Evolutionary conservation across 306 rosid genomes (phyloP).

Genomic region (Quercus dentata): DNA sequence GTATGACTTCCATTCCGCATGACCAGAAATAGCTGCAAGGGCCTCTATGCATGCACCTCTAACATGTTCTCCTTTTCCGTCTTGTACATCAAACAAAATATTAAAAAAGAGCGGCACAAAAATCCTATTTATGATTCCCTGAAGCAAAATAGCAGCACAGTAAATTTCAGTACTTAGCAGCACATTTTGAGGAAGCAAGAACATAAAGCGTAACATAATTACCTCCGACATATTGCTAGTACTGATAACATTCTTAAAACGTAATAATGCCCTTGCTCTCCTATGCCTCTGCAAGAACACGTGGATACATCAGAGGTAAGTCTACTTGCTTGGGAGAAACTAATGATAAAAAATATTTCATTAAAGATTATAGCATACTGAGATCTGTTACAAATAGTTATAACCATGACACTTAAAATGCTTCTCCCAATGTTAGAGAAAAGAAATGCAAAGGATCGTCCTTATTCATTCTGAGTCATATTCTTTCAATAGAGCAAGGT

Average conservation of each 20-base stretch:
- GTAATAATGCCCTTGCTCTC: slow-evolving; percentile 76
- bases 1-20: slow-evolving; percentile 86
- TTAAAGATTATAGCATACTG: not conserved
- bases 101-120: slow-evolving; percentile 78
- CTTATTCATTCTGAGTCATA: not conserved
- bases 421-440: not conserved
- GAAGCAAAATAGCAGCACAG: slow-evolving; percentile 19
- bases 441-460: not conserved
- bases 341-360: not conserved
- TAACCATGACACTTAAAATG: not conserved
- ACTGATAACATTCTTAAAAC: slow-evolving; percentile 56
- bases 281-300: slow-evolving; percentile 64
- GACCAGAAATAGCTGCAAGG: slow-evolving; percentile 72
- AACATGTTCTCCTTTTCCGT: slow-evolving; percentile 67
- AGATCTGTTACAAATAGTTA: not conserved
- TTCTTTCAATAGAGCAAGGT: not conserved
- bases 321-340: not conserved
- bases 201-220: slow-evolving; percentile 17
- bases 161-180: slow-evolving; percentile 25
- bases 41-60: slow-evolving; percentile 86
- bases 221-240: slow-evolving; percentile 69
- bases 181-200: not conserved
- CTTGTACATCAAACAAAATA: slow-evolving; percentile 69
- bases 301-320: not conserved
- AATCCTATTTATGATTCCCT: slow-evolving; percentile 65